phyloP scores from a whole-genome alignment of 75 land plant species.

The Sequoiadendron giganteum region DNA sequence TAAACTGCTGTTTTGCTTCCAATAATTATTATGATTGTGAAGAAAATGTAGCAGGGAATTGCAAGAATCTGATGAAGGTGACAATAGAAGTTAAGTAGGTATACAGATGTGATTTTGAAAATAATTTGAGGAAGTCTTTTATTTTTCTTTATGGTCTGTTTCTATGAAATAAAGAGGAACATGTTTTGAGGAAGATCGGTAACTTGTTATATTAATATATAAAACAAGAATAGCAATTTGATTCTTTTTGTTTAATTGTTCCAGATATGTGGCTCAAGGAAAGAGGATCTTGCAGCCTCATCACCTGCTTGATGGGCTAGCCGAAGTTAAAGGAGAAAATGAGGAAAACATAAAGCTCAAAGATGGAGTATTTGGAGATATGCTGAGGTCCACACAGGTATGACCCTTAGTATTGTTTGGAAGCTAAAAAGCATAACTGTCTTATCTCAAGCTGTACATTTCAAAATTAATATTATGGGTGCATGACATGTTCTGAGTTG shows the following conservation, averaged over 20 bases:
- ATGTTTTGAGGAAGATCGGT: too few relatives aligned
- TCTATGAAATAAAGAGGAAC: not conserved
- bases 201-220: too few relatives aligned
- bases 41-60: too few relatives aligned
- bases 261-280: conserved; percentile 51
- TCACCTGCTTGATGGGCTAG: conserved; percentile 47
- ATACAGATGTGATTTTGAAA: too few relatives aligned
- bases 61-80: too few relatives aligned
- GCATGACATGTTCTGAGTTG: not conserved
- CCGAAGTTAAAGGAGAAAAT: conserved; percentile 8
- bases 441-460: not conserved
- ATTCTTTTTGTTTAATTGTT: not conserved
- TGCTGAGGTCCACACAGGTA: conserved; percentile 63
- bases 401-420: not conserved
- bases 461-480: not conserved
- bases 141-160: not conserved
- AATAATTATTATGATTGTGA: too few relatives aligned
- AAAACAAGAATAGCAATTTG: not conserved
- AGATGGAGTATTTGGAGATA: conserved; percentile 39
- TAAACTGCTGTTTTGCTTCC: too few relatives aligned
- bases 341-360: conserved; percentile 17
- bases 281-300: conserved; percentile 56
- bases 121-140: not conserved
- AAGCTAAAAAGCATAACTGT: not conserved
- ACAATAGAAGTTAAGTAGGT: too few relatives aligned